phyloP scores from a whole-genome alignment of 2,329 filamentous ascomycete species.

The Xylogone sp. region DNA sequence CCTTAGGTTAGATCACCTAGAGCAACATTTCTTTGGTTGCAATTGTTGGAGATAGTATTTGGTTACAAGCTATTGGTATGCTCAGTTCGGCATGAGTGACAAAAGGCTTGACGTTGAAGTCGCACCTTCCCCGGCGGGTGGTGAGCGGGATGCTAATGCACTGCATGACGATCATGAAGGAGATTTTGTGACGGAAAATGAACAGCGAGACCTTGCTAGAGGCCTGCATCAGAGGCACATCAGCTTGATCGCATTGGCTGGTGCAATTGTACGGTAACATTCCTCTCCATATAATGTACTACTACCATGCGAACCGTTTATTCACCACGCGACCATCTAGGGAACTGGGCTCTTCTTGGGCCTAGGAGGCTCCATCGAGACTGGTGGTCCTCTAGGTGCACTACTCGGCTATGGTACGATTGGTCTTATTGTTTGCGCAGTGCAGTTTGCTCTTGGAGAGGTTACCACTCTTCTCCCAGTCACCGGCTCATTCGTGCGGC shows the following conservation, averaged over 20 bases:
- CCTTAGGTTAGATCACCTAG: no score
- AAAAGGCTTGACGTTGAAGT: not conserved
- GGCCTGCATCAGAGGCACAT: conserved; percentile 36
- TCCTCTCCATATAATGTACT: not conserved
- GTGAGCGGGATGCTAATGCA: not conserved
- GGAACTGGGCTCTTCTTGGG: conserved; percentile 48
- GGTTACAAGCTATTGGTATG: no score
- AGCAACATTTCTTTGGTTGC: no score
- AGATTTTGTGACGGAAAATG: conserved; percentile 41
- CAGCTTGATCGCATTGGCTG: conserved; percentile 35
- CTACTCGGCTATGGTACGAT: conserved; percentile 46
- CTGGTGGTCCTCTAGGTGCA: conserved; percentile 45
- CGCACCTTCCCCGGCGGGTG: not conserved
- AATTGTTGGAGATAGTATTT: no score
- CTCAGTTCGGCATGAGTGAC: not conserved
- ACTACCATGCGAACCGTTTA: not conserved
- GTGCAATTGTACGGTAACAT: conserved; percentile 26
- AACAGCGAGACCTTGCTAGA: conserved; percentile 40
- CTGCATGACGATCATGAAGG: conserved; percentile 22
- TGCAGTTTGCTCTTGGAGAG: conserved; percentile 46
- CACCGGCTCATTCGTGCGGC: conserved; percentile 44
- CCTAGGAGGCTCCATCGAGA: conserved; percentile 44
- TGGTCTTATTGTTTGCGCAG: conserved; percentile 43
- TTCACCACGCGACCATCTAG: conserved; percentile 15
- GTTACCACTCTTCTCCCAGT: conserved; percentile 44